Conservation (phyloP, 176 grass and related monocot genomes). For the Poa annua region DNA sequence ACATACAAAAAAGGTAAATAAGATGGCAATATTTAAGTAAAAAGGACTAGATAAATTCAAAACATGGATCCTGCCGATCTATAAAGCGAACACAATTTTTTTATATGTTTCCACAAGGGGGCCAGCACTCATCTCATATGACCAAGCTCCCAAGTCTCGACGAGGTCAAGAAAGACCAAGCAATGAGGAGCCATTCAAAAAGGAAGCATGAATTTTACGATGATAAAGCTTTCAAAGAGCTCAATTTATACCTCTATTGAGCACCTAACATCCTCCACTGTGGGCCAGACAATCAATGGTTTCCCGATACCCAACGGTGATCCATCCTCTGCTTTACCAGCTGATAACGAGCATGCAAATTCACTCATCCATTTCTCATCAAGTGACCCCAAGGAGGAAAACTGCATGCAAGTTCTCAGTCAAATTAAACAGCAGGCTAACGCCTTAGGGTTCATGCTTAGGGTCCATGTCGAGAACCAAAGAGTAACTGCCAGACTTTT, state of each 20-base stretch:
- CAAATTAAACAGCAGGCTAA: too few species aligned
- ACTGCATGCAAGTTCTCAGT: slow-evolving; percentile 51
- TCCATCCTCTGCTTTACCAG: slow-evolving; percentile 76
- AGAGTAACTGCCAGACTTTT: not conserved
- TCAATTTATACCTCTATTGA: slow-evolving; percentile 85
- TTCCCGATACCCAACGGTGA: slow-evolving; percentile 70
- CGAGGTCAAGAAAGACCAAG: slow-evolving; percentile 14
- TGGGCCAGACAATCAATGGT: slow-evolving; percentile 88
- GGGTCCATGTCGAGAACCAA: too few species aligned
- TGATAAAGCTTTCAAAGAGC: slow-evolving; percentile 15
- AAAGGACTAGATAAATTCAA: slow-evolving; percentile 24
- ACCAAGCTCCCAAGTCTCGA: slow-evolving; percentile 9
- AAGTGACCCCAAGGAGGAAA: slow-evolving; percentile 94
- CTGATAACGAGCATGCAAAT: slow-evolving; percentile 73
- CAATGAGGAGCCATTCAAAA: not conserved
- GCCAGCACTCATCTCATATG: slow-evolving; percentile 15
- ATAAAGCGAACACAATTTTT: not conserved
- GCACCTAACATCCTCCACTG: slow-evolving; percentile 91
- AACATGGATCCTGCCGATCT: slow-evolving; percentile 15
- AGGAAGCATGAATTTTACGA: not conserved
- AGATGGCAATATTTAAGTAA: slow-evolving; percentile 1
- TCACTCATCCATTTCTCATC: slow-evolving; percentile 96
- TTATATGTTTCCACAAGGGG: not conserved
- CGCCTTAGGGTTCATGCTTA: too few species aligned
- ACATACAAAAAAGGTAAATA: slow-evolving; percentile 5